Base-by-base conservation (phyloP, 768 basidiomycete genomes). In the Collybia sp. region DNA sequence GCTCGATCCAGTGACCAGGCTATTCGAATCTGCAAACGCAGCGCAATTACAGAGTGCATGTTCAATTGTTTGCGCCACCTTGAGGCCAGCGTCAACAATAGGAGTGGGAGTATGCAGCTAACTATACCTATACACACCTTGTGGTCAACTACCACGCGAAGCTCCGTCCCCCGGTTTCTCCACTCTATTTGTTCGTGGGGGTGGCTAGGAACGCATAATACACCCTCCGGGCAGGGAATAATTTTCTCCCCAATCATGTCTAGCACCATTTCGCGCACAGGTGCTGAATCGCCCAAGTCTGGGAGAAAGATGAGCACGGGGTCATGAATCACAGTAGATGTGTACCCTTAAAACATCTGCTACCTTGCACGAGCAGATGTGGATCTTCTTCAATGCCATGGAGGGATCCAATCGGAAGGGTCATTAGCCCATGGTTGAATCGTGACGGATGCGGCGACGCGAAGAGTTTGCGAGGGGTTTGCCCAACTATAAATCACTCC, bases 401-500 rank as follows among this genome's bases (percentile, higher is more conserved):
- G 6, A 82, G 63, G 1, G 71, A 71, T 2, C 84, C 85, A 3
- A 85, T 63, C 0, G 93, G 89, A 12, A 96, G 72, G 17, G 79
- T 83, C 2, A 77, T 71, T n/a, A 79, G 62, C 0, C 91, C 90
- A 41, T 86, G 77, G 58, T 83, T 73, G 50, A 82, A 80, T 25
- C 92, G 76, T 19, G 72, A 66, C 0, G 92, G 91, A 71, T 96
- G 94, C 2, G 88, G 76, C 0, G 67, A 55, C 6, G 65, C 73
- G 63, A 96, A 97, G 6, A 96, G 75, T 58, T 91, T 93, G 19
- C 83, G 75, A 9, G 93, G 93, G 0, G 93, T 95, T 66, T 95
- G 93, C 12, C 93, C 93, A 53, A 96, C 88, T 91, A 52, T 2
- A 43, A 37, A 34, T 31, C 25, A 5, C 30, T 41, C 33, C 2